These are phyloP conservation scores for Rhodamnia rubescens DNA, from an alignment of 345 rosid species.

Conservation along the genomic window DNA sequence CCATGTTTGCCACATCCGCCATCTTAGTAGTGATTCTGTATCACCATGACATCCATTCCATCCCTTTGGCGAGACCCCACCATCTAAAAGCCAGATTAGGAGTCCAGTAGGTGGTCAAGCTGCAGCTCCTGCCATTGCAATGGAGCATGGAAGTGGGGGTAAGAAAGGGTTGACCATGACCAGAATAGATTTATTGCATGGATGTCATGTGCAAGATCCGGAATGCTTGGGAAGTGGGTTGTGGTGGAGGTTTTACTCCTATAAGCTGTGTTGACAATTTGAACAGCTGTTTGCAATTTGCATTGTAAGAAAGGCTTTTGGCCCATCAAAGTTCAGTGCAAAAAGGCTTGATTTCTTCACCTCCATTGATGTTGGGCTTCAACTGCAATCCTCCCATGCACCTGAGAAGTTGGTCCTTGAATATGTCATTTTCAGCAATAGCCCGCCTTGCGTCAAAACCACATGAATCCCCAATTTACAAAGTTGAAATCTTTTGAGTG, in stretches of 20 bases:
- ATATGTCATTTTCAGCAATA: neutral
- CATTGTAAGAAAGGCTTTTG: neutral
- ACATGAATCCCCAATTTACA: neutral
- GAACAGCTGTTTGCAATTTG: neutral
- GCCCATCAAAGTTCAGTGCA: neutral
- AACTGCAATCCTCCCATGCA: neutral
- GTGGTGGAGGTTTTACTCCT: neutral
- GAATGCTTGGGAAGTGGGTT: neutral
- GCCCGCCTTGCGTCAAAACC: neutral
- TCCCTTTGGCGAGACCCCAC: slow-evolving; percentile 19
- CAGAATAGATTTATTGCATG: neutral
- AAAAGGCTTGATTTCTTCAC: neutral
- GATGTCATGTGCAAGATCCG: neutral
- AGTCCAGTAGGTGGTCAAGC: neutral
- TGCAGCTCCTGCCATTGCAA: neutral
- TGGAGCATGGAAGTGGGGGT: neutral
- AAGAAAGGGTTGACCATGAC: neutral
- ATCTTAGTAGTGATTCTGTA: slow-evolving; percentile 35
- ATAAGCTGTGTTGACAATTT: neutral
- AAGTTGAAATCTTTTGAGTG: neutral
- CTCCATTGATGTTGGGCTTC: neutral
- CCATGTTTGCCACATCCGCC: slow-evolving; percentile 50
- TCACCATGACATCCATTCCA: slow-evolving; percentile 35
- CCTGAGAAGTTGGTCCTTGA: neutral
- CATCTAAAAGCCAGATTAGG: slow-evolving; percentile 3